These are phyloP conservation scores for Kwoniella heveanensis DNA, from an alignment of 768 basidiomycete genomes.

Conservation along the genomic window DNA sequence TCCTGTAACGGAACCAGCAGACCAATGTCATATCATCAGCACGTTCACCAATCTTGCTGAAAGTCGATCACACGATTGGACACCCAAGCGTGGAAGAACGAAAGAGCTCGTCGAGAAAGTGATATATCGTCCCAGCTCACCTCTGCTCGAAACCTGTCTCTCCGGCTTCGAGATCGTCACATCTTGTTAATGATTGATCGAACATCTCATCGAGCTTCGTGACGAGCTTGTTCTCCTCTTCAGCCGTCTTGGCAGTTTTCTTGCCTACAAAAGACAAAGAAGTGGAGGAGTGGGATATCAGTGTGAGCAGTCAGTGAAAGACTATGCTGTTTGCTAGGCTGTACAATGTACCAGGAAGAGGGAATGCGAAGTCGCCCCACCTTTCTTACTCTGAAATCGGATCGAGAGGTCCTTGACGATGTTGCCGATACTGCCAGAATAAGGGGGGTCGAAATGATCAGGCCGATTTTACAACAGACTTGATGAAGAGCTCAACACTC, in stretches of 20 bases:
- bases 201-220: conserved; percentile 10
- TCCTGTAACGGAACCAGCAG: neutral
- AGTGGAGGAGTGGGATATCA: no score
- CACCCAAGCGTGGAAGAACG: no score
- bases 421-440: conserved; percentile 1
- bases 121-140: no score
- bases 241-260: neutral
- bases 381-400: conserved; percentile 4
- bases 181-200: neutral
- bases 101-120: no score
- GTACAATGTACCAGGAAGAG: no score
- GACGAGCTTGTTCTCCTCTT: conserved; percentile 3
- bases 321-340: no score
- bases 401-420: conserved; percentile 8
- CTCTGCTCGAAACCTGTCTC: neutral
- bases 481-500: neutral
- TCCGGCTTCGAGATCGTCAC: neutral
- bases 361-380: neutral
- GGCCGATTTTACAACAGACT: neutral
- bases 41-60: no score
- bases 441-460: no score
- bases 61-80: no score
- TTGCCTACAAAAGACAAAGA: no score
- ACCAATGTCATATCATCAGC: neutral
- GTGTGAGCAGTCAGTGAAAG: no score